Conservation (phyloP, 2,329 filamentous ascomycete genomes). For the Canariomyces notabilis region DNA sequence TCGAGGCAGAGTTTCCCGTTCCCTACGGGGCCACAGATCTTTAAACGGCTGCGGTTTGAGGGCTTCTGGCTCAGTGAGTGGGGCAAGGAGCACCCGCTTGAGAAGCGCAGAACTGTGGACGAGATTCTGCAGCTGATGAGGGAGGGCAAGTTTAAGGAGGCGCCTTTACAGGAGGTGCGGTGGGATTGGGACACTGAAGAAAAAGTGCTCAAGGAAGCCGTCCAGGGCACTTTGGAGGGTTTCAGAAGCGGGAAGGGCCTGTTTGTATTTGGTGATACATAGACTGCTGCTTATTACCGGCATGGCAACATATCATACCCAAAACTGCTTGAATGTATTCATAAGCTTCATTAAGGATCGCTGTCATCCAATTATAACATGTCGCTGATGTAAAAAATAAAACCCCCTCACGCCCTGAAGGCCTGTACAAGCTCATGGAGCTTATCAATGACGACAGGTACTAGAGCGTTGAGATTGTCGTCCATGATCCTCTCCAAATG, state of each 20-base stretch:
- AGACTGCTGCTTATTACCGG: slow-evolving; percentile 8
- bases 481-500: slow-evolving; percentile 87
- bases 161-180: slow-evolving; percentile 71
- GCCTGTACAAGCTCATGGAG: slow-evolving; percentile 92
- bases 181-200: slow-evolving; percentile 82
- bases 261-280: slow-evolving; percentile 70
- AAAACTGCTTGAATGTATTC: background rate
- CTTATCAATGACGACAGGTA: slow-evolving; percentile 90
- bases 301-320: background rate
- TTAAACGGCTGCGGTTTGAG: slow-evolving; percentile 82
- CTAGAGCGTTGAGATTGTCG: slow-evolving; percentile 82
- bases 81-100: slow-evolving; percentile 68
- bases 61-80: slow-evolving; percentile 95
- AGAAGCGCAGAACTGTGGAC: slow-evolving; percentile 75
- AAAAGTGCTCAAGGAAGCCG: slow-evolving; percentile 62
- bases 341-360: background rate
- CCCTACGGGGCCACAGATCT: slow-evolving; percentile 82
- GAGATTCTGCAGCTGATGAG: slow-evolving; percentile 75
- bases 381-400: background rate
- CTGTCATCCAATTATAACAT: background rate
- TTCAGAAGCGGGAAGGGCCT: slow-evolving; percentile 86
- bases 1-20: slow-evolving; percentile 76
- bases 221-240: slow-evolving; percentile 77
- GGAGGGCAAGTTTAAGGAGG: slow-evolving; percentile 73
- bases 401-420: slow-evolving; percentile 59